Evolutionary conservation across 2,329 filamentous ascomycete species (phyloP).

Genomic region (Cyphellophora europaea): DNA sequence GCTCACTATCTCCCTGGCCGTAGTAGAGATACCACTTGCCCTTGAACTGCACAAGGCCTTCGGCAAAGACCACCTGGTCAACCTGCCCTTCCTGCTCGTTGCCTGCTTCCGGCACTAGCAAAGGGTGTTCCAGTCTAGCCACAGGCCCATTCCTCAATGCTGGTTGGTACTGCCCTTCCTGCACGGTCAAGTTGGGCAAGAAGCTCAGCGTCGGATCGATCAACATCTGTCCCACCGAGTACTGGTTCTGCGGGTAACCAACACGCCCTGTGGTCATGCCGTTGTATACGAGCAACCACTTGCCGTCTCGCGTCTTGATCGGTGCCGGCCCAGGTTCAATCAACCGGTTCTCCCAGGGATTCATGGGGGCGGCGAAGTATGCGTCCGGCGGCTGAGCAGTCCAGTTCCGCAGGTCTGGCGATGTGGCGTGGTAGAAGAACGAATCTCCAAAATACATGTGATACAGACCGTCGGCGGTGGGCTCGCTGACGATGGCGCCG

Average conservation of each 20-base stretch:
- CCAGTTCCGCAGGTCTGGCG: conserved; percentile 25
- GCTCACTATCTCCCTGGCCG: conserved; percentile 19
- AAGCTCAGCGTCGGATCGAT: conserved; percentile 20
- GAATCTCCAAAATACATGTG: conserved; percentile 27
- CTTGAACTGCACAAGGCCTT: conserved; percentile 20
- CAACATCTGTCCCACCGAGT: conserved; percentile 24
- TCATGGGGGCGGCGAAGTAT: conserved; percentile 5
- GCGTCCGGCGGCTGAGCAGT: conserved; percentile 4
- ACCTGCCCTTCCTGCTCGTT: conserved; percentile 23
- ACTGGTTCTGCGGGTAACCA: conserved; percentile 20
- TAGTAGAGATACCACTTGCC: conserved; percentile 24
- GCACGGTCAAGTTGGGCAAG: conserved; percentile 1
- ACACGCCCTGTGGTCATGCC: conserved; percentile 14
- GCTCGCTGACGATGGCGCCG: conserved; percentile 21
- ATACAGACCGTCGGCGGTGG: conserved; percentile 22
- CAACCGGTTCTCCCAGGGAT: conserved; percentile 5
- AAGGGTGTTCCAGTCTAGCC: conserved; percentile 23
- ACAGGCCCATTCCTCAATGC: conserved; percentile 17
- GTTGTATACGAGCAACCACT: conserved; percentile 6
- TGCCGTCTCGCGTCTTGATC: conserved; percentile 6
- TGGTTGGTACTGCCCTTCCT: conserved; percentile 3
- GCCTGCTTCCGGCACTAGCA: conserved; percentile 19
- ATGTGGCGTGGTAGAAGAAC: conserved; percentile 22
- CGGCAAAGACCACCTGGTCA: conserved; percentile 22
- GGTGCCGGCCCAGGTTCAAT: conserved; percentile 7